A percentile compares a stretch with the other conserved stretches of the same genome.
These are phyloP conservation scores for Galerina marginata DNA, from an alignment of 768 basidiomycete species.

Conservation along the genomic window DNA sequence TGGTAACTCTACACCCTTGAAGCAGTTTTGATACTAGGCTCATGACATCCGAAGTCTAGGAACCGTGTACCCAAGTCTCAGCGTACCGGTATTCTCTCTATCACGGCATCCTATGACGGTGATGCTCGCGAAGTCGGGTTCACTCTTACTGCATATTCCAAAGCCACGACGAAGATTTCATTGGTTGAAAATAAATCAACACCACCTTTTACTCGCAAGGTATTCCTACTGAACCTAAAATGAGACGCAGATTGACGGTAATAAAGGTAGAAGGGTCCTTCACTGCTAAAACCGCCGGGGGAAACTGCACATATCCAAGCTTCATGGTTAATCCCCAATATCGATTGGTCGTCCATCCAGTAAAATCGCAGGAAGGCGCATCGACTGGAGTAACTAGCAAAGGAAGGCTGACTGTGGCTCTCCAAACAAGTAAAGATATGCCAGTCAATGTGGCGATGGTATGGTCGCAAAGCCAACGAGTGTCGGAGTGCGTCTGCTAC, in stretches of 20 bases:
- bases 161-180: slow-evolving; percentile 35
- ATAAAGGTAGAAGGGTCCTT: slow-evolving; percentile 64
- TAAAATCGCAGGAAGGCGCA: slow-evolving; percentile 16
- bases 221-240: slow-evolving; percentile 13
- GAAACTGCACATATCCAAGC: slow-evolving; percentile 78
- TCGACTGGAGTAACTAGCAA: slow-evolving; percentile 14
- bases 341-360: slow-evolving; percentile 60
- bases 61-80: slow-evolving; percentile 40
- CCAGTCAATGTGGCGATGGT: slow-evolving; percentile 76
- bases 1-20: slow-evolving; percentile 35
- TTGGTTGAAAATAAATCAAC: slow-evolving; percentile 52
- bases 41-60: slow-evolving; percentile 33
- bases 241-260: neutral
- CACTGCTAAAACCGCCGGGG: slow-evolving; percentile 78
- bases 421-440: slow-evolving; percentile 65
- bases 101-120: slow-evolving; percentile 76
- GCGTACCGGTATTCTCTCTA: slow-evolving; percentile 48
- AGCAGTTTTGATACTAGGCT: neutral
- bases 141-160: slow-evolving; percentile 66
- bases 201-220: slow-evolving; percentile 49
- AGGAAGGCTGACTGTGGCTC: slow-evolving; percentile 48
- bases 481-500: slow-evolving; percentile 68
- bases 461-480: slow-evolving; percentile 77
- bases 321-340: slow-evolving; percentile 95
- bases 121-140: slow-evolving; percentile 64